Conservation (phyloP, 176 grass and related monocot genomes). For the Saccharum officinarum region DNA sequence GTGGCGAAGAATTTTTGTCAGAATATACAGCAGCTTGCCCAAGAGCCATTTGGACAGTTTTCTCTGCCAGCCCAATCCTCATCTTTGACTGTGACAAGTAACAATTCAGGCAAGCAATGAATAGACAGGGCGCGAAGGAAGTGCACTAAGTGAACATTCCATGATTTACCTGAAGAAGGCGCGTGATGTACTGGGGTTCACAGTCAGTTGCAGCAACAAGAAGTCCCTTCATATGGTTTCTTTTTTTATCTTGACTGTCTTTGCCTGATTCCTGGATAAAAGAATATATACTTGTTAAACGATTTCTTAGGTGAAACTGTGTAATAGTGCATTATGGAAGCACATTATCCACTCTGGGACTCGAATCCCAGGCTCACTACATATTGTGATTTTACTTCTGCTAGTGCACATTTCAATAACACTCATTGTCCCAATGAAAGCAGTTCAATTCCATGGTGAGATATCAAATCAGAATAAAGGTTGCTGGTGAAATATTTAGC, state of each 20-base stretch:
- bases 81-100: slow-evolving; percentile 86
- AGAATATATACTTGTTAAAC: background rate
- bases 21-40: slow-evolving; percentile 85
- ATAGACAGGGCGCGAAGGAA: slow-evolving; percentile 10
- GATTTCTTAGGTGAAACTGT: slow-evolving; percentile 13
- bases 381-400: background rate
- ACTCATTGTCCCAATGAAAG: background rate
- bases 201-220: slow-evolving; percentile 94
- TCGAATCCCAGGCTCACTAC: background rate
- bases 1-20: slow-evolving; percentile 38
- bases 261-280: slow-evolving; percentile 81
- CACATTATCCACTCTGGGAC: background rate
- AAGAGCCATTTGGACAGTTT: slow-evolving; percentile 94
- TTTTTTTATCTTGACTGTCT: slow-evolving; percentile 99
- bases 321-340: background rate
- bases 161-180: slow-evolving; percentile 87
- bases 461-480: slow-evolving; percentile 1
- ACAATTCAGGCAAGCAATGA: slow-evolving; percentile 16
- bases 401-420: background rate
- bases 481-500: background rate
- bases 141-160: slow-evolving; percentile 15
- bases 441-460: background rate
- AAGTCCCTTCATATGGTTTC: slow-evolving; percentile 93
- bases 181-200: slow-evolving; percentile 94
- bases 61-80: slow-evolving; percentile 97